These are phyloP conservation scores for Talaromyces piceae DNA, from an alignment of 2,329 filamentous ascomycete genomes.

Conservation along the genomic window DNA sequence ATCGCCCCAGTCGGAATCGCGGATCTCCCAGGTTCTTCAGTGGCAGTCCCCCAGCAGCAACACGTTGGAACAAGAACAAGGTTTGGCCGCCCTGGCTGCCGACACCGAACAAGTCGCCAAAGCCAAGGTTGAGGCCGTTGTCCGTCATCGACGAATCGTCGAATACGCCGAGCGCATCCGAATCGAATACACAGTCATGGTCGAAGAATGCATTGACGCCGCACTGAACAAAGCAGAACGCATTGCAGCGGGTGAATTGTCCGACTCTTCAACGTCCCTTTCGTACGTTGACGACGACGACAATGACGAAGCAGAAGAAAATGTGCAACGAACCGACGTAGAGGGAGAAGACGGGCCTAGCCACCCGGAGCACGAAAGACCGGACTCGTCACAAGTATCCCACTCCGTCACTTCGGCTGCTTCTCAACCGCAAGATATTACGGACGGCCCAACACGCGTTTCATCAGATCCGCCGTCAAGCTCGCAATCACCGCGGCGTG, in stretches of 20 bases:
- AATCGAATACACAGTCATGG: conserved; percentile 82
- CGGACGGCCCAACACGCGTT: conserved; percentile 49
- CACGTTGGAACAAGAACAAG: conserved; percentile 87
- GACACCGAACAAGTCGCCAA: conserved; percentile 81
- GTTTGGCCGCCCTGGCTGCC: conserved; percentile 74
- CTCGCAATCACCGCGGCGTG: conserved; percentile 39
- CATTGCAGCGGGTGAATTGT: conserved; percentile 76
- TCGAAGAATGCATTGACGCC: conserved; percentile 91
- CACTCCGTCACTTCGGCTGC: conserved; percentile 12
- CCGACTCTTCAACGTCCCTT: conserved; percentile 63
- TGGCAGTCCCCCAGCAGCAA: conserved; percentile 94
- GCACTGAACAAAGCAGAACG: conserved; percentile 83
- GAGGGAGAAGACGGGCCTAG: conserved; percentile 20
- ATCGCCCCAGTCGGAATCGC: conserved; percentile 90
- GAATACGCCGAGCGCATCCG: conserved; percentile 96
- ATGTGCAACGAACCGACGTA: too few relatives aligned
- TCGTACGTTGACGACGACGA: conserved; percentile 50
- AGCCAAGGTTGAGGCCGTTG: conserved; percentile 85
- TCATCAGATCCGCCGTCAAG: conserved; percentile 44
- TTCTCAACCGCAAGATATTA: conserved; percentile 17
- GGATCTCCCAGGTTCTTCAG: conserved; percentile 87
- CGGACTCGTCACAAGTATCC: conserved; percentile 6
- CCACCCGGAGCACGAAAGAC: conserved; percentile 5
- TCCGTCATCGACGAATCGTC: conserved; percentile 83
- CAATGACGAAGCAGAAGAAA: too few relatives aligned